Base-by-base conservation (phyloP, 1,139 yeast species). In the Torulaspora globosa region DNA sequence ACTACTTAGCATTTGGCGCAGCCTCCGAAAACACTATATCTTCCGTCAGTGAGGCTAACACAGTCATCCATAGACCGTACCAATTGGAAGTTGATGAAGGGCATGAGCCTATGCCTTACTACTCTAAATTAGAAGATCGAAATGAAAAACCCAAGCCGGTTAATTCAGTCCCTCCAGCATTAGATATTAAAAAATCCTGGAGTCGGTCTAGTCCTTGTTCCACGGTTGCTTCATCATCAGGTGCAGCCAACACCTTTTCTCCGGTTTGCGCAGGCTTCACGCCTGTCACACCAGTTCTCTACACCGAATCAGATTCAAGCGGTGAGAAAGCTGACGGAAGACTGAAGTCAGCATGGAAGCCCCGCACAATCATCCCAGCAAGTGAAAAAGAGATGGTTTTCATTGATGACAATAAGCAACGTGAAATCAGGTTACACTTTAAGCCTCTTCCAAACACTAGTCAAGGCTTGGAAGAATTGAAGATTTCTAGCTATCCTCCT, bases 201-300 rank as follows among this genome's bases (percentile, higher is more conserved):
- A 16, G 28, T 18, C 34, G 8, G 11, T 12, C 10, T 14, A 37
- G 18, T 18, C 26, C 28, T 14, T n/a, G 3, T 14, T 11, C 24
- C 10, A 10, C 34, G 9, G 10, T 18, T 10, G 4, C 29, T 18
- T n/a, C 33, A 27, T 16, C 12, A 11, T 12, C 19, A 16, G 10
- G 16, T 10, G 18, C 16, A 15, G 32, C 32, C 3, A 16, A 29
- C 9, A 29, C 32, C 3, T 29, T 36, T 18, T 11, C 33, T 1
- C 14, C 33, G n/a, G 23, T 18, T 12, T 15, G 19, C 12, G n/a
- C 26, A 12, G 19, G 6, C 24, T 29, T 21, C 6, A 37, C 40
- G 12, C 40, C 40, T 3, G 15, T 29, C 21, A 37, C 40, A 12
- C 40, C 40, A 19, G 19, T 29, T n/a, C 19, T 19, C 3, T 21